Evolutionary conservation across 1,284 basidiomycete species (phyloP).

Genomic region (Sphaerobolus stellatus): DNA sequence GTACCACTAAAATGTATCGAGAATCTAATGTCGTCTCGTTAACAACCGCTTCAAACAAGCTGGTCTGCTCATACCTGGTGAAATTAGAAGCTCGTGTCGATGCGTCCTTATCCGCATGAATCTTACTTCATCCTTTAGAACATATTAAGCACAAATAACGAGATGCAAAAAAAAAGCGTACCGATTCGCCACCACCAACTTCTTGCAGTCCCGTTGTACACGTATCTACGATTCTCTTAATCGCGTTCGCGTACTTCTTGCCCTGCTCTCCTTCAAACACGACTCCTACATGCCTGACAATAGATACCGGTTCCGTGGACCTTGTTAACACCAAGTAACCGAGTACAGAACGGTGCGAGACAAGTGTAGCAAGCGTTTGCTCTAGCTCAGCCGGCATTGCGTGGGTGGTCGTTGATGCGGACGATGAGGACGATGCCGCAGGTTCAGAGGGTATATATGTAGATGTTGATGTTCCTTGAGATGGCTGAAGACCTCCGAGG

Average conservation of each 20-base stretch:
- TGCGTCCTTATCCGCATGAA: slow-evolving; percentile 91
- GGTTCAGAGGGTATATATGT: background rate
- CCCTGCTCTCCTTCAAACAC: slow-evolving; percentile 89
- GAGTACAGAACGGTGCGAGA: slow-evolving; percentile 80
- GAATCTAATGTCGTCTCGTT: slow-evolving; percentile 53
- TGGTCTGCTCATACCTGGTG: slow-evolving; percentile 65
- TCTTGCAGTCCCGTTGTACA: slow-evolving; percentile 75
- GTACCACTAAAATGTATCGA: slow-evolving; percentile 77
- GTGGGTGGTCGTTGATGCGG: background rate
- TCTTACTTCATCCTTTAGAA: slow-evolving; percentile 73
- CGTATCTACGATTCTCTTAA: slow-evolving; percentile 77
- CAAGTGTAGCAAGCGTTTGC: slow-evolving; percentile 71
- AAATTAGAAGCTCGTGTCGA: slow-evolving; percentile 91
- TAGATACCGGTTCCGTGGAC: slow-evolving; percentile 56
- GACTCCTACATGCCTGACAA: slow-evolving; percentile 81
- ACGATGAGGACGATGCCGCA: background rate
- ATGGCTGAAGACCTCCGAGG: background rate
- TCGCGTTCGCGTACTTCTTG: slow-evolving; percentile 71
- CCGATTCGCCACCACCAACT: slow-evolving; percentile 57
- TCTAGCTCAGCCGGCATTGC: slow-evolving; percentile 68
- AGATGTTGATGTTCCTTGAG: slow-evolving; percentile 2
- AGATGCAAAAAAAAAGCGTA: slow-evolving; percentile 29
- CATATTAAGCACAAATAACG: background rate
- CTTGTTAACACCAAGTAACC: slow-evolving; percentile 84
- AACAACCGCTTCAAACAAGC: slow-evolving; percentile 5